Conservation (phyloP, 208 protist genomes). For the Trypanosoma theileri region DNA sequence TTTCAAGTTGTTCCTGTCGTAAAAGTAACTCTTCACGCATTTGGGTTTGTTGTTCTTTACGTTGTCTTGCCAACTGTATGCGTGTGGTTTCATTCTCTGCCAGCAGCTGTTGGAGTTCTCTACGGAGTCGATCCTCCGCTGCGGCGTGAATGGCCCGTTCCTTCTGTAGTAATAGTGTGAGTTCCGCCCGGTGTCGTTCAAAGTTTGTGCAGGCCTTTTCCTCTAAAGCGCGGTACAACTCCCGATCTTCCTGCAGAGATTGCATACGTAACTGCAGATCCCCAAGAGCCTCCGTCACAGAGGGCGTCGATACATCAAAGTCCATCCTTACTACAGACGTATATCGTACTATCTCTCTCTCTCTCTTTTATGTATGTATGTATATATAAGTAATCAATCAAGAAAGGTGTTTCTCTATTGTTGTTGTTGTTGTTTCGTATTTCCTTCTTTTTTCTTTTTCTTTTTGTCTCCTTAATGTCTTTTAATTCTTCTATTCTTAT, state of each 20-base stretch:
- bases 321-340: slow-evolving; percentile 13
- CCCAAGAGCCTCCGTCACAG: slow-evolving; percentile 37
- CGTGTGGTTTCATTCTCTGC: slow-evolving; percentile 30
- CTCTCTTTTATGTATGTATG: background rate
- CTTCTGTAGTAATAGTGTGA: slow-evolving; percentile 66
- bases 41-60: slow-evolving; percentile 23
- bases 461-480: too few species aligned
- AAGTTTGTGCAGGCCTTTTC: slow-evolving; percentile 45
- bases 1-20: slow-evolving; percentile 22
- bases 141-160: slow-evolving; percentile 56
- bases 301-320: slow-evolving; percentile 30
- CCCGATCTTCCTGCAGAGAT: slow-evolving; percentile 53
- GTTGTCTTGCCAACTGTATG: slow-evolving; percentile 32
- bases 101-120: slow-evolving; percentile 40
- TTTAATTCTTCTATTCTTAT: too few species aligned
- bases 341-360: background rate
- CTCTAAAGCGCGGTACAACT: slow-evolving; percentile 46
- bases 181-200: slow-evolving; percentile 66
- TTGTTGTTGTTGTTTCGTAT: too few species aligned
- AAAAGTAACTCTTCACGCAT: slow-evolving; percentile 17
- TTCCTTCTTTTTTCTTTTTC: background rate
- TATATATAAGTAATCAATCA: background rate
- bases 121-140: slow-evolving; percentile 57
- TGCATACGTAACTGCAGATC: slow-evolving; percentile 47
- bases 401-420: too few species aligned